Base-by-base conservation (phyloP, 2,329 filamentous ascomycete genomes). In the Cercospora sp. region DNA sequence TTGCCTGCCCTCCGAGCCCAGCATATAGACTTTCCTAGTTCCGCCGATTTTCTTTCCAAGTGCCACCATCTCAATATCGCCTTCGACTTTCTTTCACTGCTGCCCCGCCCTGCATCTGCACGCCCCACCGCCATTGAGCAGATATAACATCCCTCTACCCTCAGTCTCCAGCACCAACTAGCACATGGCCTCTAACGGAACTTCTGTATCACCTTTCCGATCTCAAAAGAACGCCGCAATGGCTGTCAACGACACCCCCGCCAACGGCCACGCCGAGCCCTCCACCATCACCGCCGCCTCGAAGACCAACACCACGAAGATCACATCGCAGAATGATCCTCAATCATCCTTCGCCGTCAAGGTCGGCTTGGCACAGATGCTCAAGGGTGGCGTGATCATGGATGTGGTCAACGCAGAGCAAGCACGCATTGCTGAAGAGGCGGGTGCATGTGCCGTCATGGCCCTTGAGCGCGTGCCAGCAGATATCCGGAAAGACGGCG, bases 311-410 rank as follows among this genome's bases (percentile, higher is more conserved):
- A 70, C 71, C 63, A 72, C 68, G 30, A 60, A 71, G 45, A 58
- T 70, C 63, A 63, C 66, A 8, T 68, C 70, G 18, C 60, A 69
- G 55, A 70, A 63, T 53, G 67, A 69, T 64, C 60, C 74, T 66
- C 75, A 77, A 67, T 79, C 82, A 73, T 85, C 88, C 81, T 96
- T 97, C 81, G 90, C 90, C 74, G 90, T 97, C 86, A 99, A 99
- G 87, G 91, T 93, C 64, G 95, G 94, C 68, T 86, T 99, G 72
- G 95, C 95, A 26, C 91, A 96, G 82, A 99, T 99, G 95, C 85
- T 98, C 82, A 97, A 98, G 86, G 95, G 95, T 79, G 95, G 95
- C 77, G 95, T 99, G 73, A 99, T 99, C 82, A 99, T 99, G 95
- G 95, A 99, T 82, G 95, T 98, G 67, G 93, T 96, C 71, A 92